Base-by-base conservation (phyloP, 2,329 filamentous ascomycete genomes). In the Elsinoe necatrix region DNA sequence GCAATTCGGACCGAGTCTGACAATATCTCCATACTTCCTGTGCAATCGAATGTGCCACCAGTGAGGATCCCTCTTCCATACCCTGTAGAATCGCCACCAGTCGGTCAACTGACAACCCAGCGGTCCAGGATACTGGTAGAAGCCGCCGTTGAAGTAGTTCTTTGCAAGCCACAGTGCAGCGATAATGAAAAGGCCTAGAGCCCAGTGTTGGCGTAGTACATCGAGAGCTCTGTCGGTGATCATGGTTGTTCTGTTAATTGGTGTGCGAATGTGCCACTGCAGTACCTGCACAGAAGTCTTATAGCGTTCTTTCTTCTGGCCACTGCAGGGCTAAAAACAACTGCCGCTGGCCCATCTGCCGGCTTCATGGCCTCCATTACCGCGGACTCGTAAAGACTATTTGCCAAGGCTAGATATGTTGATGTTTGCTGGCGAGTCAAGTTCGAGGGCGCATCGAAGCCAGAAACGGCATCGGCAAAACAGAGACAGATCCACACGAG, bases 1-100 rank as follows among this genome's bases (percentile, higher is more conserved):
- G 21, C 42, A 42, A 31, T 59, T 54, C 12, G 59, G 59, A 16
- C 57, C 59, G 12, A 59, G 16, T 14, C 59, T 31, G 16, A 60
- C 57, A 27, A 55, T 43, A 16, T 58, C 47, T 25, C 59, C 59
- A 42, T 51, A 31, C 43, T 47, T 51, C 31, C 29, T 42, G 43
- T 60, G 58, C 3, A 60, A 45, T 16, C 45, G 14, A 8, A 45
- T 34, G 6, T 60, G 42, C n/a, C 37, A 57, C 18, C 41, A 39
- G 20, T 59, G 39, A 11, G 37, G 42, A 41, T 54, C 35, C 55
- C 64, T 62, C 12, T 60, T 34, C 39, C 65, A 68, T 20, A 67
- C 65, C 29, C 64, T 64, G 11, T 61, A 56, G 42, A 69, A 60
- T n/a, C 67, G 64, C 67, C 67, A 69, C 37, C 66, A 55, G 55